Evolutionary conservation across 371 early-diverging fungal species (phyloP).

Genomic region (Mucor circinelloides): DNA sequence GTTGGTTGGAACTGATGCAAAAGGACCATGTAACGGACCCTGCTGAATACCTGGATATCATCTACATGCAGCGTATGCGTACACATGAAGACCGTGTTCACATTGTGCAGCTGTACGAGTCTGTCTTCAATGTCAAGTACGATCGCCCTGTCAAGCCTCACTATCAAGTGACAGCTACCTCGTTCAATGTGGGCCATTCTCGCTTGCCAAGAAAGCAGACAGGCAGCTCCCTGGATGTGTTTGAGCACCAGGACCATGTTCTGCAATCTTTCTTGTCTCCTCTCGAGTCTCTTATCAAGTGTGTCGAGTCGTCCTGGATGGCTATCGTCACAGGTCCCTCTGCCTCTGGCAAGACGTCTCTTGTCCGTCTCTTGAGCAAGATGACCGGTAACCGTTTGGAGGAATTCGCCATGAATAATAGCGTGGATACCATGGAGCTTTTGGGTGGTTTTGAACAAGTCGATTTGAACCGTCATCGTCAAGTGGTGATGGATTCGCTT

Average conservation of each 20-base stretch:
- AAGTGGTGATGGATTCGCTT: constrained; percentile 53
- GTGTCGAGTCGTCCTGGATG: constrained; percentile 92
- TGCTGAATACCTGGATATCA: constrained; percentile 74
- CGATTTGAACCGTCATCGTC: constrained; percentile 80
- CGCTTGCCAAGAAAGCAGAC: constrained; percentile 51
- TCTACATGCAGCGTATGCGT: constrained; percentile 91
- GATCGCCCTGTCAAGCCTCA: constrained; percentile 42
- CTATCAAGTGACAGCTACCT: constrained; percentile 44
- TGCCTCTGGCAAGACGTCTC: constrained; percentile 86
- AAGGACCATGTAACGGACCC: constrained; percentile 58
- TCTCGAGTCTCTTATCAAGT: constrained; percentile 82
- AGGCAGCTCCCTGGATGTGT: constrained; percentile 13
- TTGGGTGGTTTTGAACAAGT: constrained; percentile 98
- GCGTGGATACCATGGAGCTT: constrained; percentile 94
- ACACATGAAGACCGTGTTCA: constrained; percentile 75
- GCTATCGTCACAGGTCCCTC: constrained; percentile 90
- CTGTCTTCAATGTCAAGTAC: constrained; percentile 63
- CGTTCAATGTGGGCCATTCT: constrained; percentile 72
- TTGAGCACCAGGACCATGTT: constrained; percentile 59
- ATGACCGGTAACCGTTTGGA: constrained; percentile 81
- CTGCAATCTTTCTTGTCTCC: constrained; percentile 70
- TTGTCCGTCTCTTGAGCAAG: constrained; percentile 82
- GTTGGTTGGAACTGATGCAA: constrained; percentile 88
- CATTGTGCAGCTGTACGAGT: constrained; percentile 65
- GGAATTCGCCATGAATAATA: constrained; percentile 94